Percentiles rank a stretch among this genome's conserved stretches.
Evolutionary conservation across 768 basidiomycete genomes (phyloP).

Genomic region (Pleurotus citrinopileatus): DNA sequence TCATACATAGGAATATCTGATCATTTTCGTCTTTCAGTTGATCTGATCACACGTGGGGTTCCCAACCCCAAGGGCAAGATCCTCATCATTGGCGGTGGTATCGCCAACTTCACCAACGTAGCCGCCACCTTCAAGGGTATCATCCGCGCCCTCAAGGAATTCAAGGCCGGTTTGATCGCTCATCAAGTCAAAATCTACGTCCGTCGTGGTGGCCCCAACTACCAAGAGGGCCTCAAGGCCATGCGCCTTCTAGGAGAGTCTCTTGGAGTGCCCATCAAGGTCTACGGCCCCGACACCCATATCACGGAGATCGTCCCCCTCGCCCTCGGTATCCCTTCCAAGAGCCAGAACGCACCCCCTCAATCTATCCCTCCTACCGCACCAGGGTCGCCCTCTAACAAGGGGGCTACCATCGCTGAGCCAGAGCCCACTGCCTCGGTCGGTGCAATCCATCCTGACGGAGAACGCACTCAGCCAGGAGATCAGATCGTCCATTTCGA

Average conservation of each 20-base stretch:
- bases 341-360: conserved; percentile 23
- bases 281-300: conserved; percentile 97
- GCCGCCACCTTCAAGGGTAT: conserved; percentile 99
- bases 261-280: conserved; percentile 94
- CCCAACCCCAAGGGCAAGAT: conserved; percentile 90
- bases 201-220: conserved; percentile 98
- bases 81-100: conserved; percentile 99
- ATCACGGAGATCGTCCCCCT: conserved; percentile 99
- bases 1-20: too few species aligned
- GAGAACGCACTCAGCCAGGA: conserved; percentile 77
- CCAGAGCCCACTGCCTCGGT: conserved; percentile 43
- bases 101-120: conserved; percentile 99
- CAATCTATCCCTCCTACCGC: conserved; percentile 32
- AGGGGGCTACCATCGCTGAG: conserved; percentile 29
- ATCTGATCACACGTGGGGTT: conserved; percentile 89
- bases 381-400: conserved; percentile 47
- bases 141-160: conserved; percentile 94
- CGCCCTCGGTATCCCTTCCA: conserved; percentile 83
- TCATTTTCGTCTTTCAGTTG: conserved; percentile 44
- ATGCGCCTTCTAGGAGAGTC: conserved; percentile 97
- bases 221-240: conserved; percentile 96
- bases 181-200: conserved; percentile 95
- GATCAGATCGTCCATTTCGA: conserved; percentile 94
- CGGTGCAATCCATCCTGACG: conserved; percentile 73
- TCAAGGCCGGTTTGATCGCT: conserved; percentile 77